A percentile compares a stretch with the other conserved stretches of the same genome.
Evolutionary conservation across 805 yeast genomes (phyloP).

Genomic region (Myxozyma lipomycoides): DNA sequence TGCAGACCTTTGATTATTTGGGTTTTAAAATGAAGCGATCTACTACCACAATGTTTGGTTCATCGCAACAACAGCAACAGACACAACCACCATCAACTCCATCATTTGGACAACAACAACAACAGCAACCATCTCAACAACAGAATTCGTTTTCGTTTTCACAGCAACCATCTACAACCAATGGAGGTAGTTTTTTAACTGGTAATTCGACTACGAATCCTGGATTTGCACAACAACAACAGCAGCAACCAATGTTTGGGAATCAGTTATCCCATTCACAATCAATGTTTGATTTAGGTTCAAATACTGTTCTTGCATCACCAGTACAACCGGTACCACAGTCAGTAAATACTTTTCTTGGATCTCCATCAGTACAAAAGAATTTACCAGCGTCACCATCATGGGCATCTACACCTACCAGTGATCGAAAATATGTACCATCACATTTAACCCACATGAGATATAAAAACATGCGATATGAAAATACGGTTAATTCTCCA

Average conservation of each 20-base stretch:
- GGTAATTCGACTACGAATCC: background rate
- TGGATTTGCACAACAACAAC: background rate
- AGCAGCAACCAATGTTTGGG: slow-evolving; percentile 2
- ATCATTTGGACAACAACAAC: slow-evolving; percentile 1
- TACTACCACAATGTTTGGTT: background rate
- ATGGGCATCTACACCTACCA: slow-evolving; percentile 10
- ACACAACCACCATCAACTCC: background rate
- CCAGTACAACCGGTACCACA: slow-evolving; percentile 29
- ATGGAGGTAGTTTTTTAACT: background rate
- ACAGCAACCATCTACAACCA: background rate
- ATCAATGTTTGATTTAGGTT: slow-evolving; percentile 16
- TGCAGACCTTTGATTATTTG: no score
- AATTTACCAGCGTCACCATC: slow-evolving; percentile 7
- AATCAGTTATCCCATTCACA: slow-evolving; percentile 13
- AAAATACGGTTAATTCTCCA: background rate
- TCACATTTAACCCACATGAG: slow-evolving; percentile 26
- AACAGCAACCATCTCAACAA: background rate
- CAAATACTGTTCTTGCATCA: slow-evolving; percentile 20
- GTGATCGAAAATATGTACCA: slow-evolving; percentile 18
- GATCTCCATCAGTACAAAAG: slow-evolving; percentile 10
- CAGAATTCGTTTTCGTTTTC: background rate
- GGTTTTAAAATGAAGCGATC: background rate
- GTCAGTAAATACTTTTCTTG: slow-evolving; percentile 8
- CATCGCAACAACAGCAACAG: slow-evolving; percentile 4
- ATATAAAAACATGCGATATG: slow-evolving; percentile 8